phyloP scores from a whole-genome alignment of 768 basidiomycete genomes.

The Hortiboletus flavorubellus region DNA sequence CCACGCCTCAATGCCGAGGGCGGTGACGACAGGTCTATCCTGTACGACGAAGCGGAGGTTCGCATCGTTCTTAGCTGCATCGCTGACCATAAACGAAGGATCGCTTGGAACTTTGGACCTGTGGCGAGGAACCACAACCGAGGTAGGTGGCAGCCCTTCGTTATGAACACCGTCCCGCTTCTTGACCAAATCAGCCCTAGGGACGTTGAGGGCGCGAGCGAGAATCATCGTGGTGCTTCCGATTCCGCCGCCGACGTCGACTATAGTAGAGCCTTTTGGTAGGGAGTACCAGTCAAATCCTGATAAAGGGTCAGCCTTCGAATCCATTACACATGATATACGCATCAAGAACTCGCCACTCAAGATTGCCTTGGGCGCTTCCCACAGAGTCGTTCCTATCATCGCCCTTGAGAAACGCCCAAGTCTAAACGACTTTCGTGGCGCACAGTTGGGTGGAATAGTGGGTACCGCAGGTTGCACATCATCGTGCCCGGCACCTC shows the following conservation, averaged over 20 bases:
- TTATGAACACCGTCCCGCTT: background rate
- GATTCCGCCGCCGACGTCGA: constrained; percentile 72
- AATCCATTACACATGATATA: background rate
- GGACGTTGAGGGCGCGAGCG: constrained; percentile 34
- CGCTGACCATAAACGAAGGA: background rate
- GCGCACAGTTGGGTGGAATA: background rate
- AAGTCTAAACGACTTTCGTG: constrained; percentile 48
- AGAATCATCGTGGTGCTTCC: constrained; percentile 49
- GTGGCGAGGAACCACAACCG: background rate
- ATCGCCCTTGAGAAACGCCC: constrained; percentile 75
- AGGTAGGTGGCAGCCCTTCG: background rate
- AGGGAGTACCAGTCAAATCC: constrained; percentile 60
- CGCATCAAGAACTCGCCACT: constrained; percentile 38
- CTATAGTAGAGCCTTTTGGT: constrained; percentile 46
- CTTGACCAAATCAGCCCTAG: background rate
- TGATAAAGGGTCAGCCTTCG: constrained; percentile 20
- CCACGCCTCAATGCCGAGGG: constrained; percentile 58
- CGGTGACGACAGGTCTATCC: constrained; percentile 52
- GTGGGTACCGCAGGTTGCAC: background rate
- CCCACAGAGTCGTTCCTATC: constrained; percentile 71
- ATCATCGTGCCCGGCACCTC: background rate
- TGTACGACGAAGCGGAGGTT: constrained; percentile 54
- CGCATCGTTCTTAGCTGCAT: constrained; percentile 21
- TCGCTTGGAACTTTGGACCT: background rate
- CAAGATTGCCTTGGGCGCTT: constrained; percentile 56